Evolutionary conservation across 139 green algal genomes (phyloP), one percentile per base, ranked within the genome.

Genomic region (Chlamydomonas urium): DNA sequence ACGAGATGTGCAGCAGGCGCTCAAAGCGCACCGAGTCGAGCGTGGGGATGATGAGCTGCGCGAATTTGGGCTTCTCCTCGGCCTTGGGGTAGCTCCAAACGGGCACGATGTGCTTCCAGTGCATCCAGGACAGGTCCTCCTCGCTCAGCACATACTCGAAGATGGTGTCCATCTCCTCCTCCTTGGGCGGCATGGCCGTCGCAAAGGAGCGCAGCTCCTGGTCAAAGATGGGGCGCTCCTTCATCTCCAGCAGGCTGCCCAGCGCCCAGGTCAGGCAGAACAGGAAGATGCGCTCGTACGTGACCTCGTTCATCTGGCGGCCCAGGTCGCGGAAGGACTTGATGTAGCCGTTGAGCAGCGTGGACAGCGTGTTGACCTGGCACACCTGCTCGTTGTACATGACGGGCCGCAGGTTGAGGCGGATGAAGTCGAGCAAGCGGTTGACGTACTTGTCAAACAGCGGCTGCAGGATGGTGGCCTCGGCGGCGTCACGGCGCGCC

Each of bases 21-120:
- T 96, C 90, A 74, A 91, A 93, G 37, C 93, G 88, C 35, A 96
- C 83, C 21, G 70, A 87, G 75, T 97, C 91, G 26, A 97, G 77
- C 0, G 93, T 98, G 21, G 93, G 93, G 63, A 98, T 94, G 74
- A 96, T 82, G 14, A 97, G 77, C 85, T 94, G 86, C 33, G 90
- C 80, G 72, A 94, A 96, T 81, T 93, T 92, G 63, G 90, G 91
- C 66, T 87, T 90, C 84, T 96, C 91, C 69, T 89, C 80, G 6
- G 62, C 63, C 42, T 75, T 77, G 24, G 93, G 93, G 80, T 97
- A 97, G 26, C 28, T 69, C 93, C 93, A 97, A 6, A 69, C 48
- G 17, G 90, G 91, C 70, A 97, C 85, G 36, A 82, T 78, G 63
- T 87, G 71, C 28, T 68, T 75, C 93, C 93, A 97, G 87, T 93